Conservation (phyloP, 2,329 filamentous ascomycete genomes). For the Ceratocystis lukuohia region DNA sequence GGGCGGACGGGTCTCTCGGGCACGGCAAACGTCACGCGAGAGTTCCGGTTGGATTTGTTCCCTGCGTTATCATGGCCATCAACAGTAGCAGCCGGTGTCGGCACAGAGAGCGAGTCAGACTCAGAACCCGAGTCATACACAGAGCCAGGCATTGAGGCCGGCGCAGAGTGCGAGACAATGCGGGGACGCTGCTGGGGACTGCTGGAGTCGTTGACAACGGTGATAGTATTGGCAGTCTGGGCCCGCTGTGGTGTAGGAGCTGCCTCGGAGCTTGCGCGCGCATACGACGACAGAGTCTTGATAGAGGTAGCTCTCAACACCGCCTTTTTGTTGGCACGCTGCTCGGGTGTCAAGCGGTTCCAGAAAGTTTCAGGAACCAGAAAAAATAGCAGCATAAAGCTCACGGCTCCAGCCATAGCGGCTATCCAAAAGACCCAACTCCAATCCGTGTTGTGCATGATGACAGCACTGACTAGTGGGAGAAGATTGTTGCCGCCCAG, state of each 20-base stretch:
- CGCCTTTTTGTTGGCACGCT: slow-evolving; percentile 28
- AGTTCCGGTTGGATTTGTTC: neutral
- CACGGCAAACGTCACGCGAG: neutral
- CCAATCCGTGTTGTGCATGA: slow-evolving; percentile 69
- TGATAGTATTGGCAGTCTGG: slow-evolving; percentile 7
- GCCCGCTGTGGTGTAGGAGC: neutral
- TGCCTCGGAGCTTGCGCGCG: neutral
- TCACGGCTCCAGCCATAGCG: slow-evolving; percentile 62
- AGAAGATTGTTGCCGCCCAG: slow-evolving; percentile 84
- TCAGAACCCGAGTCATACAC: neutral
- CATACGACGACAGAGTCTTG: slow-evolving; percentile 33
- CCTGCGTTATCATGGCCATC: neutral
- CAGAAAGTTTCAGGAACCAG: slow-evolving; percentile 95
- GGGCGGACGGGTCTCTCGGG: neutral
- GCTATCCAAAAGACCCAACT: slow-evolving; percentile 88
- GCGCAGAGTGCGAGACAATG: neutral
- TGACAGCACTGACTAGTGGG: slow-evolving; percentile 70
- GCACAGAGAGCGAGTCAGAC: neutral
- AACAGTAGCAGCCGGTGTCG: neutral
- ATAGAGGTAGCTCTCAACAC: slow-evolving; percentile 32
- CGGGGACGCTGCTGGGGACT: neutral
- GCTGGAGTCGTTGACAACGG: neutral
- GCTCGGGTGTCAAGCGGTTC: slow-evolving; percentile 58
- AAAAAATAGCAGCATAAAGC: slow-evolving; percentile 61
- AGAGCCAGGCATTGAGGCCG: neutral